Evolutionary conservation across 2,329 filamentous ascomycete species (phyloP).

Genomic region (Fusarium subtropicale): DNA sequence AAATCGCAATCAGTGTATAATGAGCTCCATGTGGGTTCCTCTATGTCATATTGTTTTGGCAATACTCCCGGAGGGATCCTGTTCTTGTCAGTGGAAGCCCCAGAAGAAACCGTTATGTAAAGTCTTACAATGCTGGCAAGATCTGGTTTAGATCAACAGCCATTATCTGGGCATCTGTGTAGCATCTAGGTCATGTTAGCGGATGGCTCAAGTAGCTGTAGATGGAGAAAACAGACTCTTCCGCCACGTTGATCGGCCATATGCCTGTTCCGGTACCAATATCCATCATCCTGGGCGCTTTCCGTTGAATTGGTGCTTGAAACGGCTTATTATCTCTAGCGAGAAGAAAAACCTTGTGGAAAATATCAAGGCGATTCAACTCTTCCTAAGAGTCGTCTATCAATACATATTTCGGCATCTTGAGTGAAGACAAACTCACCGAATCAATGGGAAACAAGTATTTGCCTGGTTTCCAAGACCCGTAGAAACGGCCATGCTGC

Average conservation of each 20-base stretch:
- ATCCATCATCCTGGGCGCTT: constrained; percentile 63
- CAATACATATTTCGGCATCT: constrained; percentile 5
- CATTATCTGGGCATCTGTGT: constrained; percentile 49
- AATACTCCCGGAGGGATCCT: constrained; percentile 75
- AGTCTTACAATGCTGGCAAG: constrained; percentile 54
- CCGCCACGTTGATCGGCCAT: constrained; percentile 89
- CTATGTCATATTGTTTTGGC: constrained; percentile 76
- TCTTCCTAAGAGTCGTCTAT: constrained; percentile 65
- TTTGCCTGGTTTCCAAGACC: constrained; percentile 73
- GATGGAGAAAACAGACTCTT: constrained; percentile 62
- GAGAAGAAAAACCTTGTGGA: constrained; percentile 80
- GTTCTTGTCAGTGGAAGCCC: constrained; percentile 29
- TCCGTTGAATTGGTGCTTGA: constrained; percentile 30
- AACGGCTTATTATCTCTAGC: constrained; percentile 63
- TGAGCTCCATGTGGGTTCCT: constrained; percentile 72
- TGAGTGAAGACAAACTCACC: constrained; percentile 57
- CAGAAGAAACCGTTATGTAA: not conserved
- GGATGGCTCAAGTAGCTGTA: not conserved
- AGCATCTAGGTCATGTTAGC: constrained; percentile 34
- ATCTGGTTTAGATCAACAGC: constrained; percentile 56
- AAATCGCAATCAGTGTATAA: constrained; percentile 74
- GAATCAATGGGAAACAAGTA: constrained; percentile 85
- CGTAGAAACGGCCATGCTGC: constrained; percentile 78
- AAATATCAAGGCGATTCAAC: constrained; percentile 82
- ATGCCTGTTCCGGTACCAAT: constrained; percentile 90